Evolutionary conservation across 2,329 filamentous ascomycete species (phyloP).

Genomic region (Trichoderma atroviride): DNA sequence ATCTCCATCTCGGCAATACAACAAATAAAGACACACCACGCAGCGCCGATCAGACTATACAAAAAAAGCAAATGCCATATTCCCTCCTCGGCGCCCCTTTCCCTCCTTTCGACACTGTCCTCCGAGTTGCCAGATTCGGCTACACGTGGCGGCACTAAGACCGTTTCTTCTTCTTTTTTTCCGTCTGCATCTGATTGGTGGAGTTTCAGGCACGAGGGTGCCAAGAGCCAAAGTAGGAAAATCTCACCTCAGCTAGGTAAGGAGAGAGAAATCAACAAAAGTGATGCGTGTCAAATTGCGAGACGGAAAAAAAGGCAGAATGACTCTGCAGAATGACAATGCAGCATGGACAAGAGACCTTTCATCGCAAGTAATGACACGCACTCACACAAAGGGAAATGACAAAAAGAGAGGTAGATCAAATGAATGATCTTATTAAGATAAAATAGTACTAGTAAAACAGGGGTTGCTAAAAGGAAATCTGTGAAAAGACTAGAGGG

Average conservation of each 20-base stretch:
- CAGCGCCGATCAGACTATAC: neutral
- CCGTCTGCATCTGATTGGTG: neutral
- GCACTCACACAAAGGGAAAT: neutral
- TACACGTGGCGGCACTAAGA: neutral
- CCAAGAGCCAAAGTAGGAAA: neutral
- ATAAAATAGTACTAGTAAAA: conserved; percentile 18
- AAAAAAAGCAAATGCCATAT: neutral
- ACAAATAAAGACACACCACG: neutral
- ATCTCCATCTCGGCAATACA: neutral
- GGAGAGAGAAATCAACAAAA: neutral
- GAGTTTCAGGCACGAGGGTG: neutral
- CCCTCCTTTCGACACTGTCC: neutral
- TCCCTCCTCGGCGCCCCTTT: neutral
- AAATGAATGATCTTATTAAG: conserved; percentile 17
- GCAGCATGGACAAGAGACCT: neutral
- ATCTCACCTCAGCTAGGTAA: conserved; percentile 12
- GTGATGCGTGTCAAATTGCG: neutral
- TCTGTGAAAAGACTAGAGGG: neutral
- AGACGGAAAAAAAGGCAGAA: neutral
- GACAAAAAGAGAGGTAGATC: neutral
- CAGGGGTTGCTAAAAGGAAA: neutral
- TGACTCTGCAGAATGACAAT: neutral
- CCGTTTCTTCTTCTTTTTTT: neutral
- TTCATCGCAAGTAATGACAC: neutral
- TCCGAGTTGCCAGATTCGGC: neutral